phyloP scores from a whole-genome alignment of 2,329 filamentous ascomycete genomes.

The Hypoxylon sp. region DNA sequence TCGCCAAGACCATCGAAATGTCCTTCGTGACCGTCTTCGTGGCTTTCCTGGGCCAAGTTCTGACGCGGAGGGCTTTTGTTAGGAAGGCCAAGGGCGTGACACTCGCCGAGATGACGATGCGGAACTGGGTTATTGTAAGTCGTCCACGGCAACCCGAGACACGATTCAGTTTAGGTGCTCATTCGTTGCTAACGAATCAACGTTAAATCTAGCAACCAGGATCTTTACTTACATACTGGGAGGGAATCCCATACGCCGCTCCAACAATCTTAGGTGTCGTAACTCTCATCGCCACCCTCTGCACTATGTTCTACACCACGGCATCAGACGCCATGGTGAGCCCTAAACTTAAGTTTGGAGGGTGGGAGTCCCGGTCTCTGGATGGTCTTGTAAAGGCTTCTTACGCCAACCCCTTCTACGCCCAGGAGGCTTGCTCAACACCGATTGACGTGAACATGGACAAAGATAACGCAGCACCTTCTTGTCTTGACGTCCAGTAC shows the following conservation, averaged over 20 bases:
- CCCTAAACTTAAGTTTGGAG: conserved; percentile 76
- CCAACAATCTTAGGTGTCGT: conserved; percentile 74
- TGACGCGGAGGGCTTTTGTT: conserved; percentile 77
- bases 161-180: background rate
- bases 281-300: conserved; percentile 74
- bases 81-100: conserved; percentile 75
- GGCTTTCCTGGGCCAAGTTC: conserved; percentile 79
- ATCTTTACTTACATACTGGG: conserved; percentile 77
- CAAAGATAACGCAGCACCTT: conserved; percentile 58
- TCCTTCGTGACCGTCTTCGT: conserved; percentile 85
- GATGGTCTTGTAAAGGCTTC: conserved; percentile 70
- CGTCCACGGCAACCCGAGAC: background rate
- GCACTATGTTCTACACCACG: conserved; percentile 81
- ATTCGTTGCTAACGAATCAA: background rate
- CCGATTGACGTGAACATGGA: conserved; percentile 67
- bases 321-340: conserved; percentile 82
- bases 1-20: conserved; percentile 83
- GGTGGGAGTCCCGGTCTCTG: conserved; percentile 65
- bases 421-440: conserved; percentile 70
- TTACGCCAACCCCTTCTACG: conserved; percentile 74
- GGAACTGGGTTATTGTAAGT: conserved; percentile 75
- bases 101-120: conserved; percentile 83
- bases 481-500: conserved; percentile 78
- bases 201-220: conserved; percentile 69
- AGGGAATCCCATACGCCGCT: conserved; percentile 74